Evolutionary conservation across 2,329 filamentous ascomycete genomes (phyloP), one percentile per base, ranked within the genome.

Genomic region (Chaetomium sp.): DNA sequence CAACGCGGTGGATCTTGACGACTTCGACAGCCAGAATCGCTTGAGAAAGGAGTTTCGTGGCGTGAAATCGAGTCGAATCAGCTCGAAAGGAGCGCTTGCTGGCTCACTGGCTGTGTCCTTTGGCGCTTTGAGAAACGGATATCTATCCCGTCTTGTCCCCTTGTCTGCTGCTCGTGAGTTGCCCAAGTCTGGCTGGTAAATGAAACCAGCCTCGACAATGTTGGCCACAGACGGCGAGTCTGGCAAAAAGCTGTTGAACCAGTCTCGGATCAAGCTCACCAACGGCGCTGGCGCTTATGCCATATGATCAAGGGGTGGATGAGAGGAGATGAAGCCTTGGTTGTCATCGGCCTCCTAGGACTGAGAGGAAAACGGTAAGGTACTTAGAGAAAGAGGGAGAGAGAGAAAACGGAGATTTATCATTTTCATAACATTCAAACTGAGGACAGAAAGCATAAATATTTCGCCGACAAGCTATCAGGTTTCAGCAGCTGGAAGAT

Each of bases 1-100:
- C 33, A 25, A 57, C 62, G 55, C 23, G 42, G 61, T 65, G 63
- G 60, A 65, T 63, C 49, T 62, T 67, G 61, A 33, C 21, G 53
- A 51, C 21, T 29, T n/a, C 5, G 12, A 6, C 27, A 42, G 57
- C 21, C 27, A 16, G 53, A 25, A n/a, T 49, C 49, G 57, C 25
- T 61, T 50, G 62, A 60, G 57, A 55, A 31, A 47, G 57, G 33
- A 16, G 49, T 27, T 45, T 7, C 27, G 50, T 13, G 10, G 13
- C 25, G 13, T n/a, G 38, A 4, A n/a, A 16, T n/a, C 9, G 19
- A 19, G 8, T 53, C 25, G 12, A 27, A 25, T 25, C 13, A 3
- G 49, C 23, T 51, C 25, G 47, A 13, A 49, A 12, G 47, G n/a
- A 8, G 10, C 7, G 8, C 19, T 3, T 49, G 45, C 16, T 19